phyloP scores from a whole-genome alignment of 2,329 filamentous ascomycete genomes.

The Neonectria neomacrospora region DNA sequence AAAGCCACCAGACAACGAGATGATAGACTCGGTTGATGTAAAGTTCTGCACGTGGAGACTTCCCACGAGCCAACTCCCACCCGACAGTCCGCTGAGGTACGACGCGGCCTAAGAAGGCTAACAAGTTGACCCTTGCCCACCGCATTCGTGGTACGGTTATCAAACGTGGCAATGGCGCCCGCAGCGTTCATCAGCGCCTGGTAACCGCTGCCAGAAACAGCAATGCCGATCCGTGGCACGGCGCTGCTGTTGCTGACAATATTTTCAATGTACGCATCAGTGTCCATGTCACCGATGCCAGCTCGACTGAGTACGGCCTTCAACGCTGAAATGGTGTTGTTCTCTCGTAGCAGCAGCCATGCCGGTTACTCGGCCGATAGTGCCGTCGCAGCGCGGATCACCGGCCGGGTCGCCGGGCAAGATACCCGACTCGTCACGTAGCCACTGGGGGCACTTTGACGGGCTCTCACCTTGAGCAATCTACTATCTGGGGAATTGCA shows the following conservation, averaged over 20 bases:
- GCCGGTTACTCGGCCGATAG: conserved; percentile 22
- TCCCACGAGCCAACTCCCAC: conserved; percentile 80
- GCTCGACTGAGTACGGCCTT: conserved; percentile 73
- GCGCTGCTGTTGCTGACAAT: conserved; percentile 71
- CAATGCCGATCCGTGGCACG: conserved; percentile 70
- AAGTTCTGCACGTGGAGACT: conserved; percentile 82
- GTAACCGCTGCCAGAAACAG: conserved; percentile 82
- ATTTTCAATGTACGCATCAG: conserved; percentile 71
- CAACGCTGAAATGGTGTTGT: conserved; percentile 77
- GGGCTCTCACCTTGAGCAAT: conserved; percentile 4
- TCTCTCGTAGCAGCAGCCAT: conserved; percentile 76
- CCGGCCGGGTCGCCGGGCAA: conserved; percentile 22
- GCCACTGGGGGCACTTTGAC: conserved; percentile 24
- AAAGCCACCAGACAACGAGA: conserved; percentile 15
- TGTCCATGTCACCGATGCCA: conserved; percentile 78
- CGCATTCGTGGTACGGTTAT: conserved; percentile 71
- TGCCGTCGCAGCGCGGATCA: conserved; percentile 10
- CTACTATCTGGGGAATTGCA: neutral
- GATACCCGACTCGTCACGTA: conserved; percentile 22
- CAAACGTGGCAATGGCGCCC: conserved; percentile 78
- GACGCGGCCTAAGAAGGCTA: conserved; percentile 80
- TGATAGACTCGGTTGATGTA: conserved; percentile 65
- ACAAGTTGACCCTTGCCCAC: conserved; percentile 65
- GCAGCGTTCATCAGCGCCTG: conserved; percentile 81
- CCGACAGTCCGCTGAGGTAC: conserved; percentile 78